Conservation (phyloP, 2,329 filamentous ascomycete species). For the Colletotrichum plurivorum region DNA sequence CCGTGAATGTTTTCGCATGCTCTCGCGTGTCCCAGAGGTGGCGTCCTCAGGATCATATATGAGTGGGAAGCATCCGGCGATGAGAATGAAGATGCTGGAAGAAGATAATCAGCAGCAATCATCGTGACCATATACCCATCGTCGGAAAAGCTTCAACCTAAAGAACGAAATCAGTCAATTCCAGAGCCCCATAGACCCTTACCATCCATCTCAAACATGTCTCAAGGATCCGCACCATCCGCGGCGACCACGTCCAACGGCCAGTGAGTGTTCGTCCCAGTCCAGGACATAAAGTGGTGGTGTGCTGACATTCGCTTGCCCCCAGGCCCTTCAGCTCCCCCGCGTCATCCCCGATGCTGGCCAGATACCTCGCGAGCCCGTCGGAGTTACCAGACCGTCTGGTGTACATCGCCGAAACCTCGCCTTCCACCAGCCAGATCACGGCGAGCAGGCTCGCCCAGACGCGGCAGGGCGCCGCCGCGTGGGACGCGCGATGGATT, state of each 20-base stretch:
- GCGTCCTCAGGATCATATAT: slow-evolving; percentile 21
- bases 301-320: slow-evolving; percentile 16
- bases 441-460: slow-evolving; percentile 5
- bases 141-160: neutral
- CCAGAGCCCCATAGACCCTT: neutral
- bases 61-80: neutral
- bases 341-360: slow-evolving; percentile 10
- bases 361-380: slow-evolving; percentile 5
- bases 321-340: slow-evolving; percentile 3
- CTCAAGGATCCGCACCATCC: slow-evolving; percentile 21
- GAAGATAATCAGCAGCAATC: neutral
- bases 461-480: neutral
- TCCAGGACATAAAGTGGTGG: neutral
- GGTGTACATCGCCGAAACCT: slow-evolving; percentile 5
- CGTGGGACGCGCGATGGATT: slow-evolving; percentile 22
- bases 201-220: slow-evolving; percentile 15
- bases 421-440: neutral
- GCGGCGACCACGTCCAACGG: slow-evolving; percentile 19
- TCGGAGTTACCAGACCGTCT: slow-evolving; percentile 26
- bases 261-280: slow-evolving; percentile 4
- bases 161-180: neutral
- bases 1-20: neutral
- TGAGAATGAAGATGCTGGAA: neutral
- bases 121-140: neutral
- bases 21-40: neutral